phyloP scores from a whole-genome alignment of 805 yeast genomes.

The Candida stauntonica region DNA sequence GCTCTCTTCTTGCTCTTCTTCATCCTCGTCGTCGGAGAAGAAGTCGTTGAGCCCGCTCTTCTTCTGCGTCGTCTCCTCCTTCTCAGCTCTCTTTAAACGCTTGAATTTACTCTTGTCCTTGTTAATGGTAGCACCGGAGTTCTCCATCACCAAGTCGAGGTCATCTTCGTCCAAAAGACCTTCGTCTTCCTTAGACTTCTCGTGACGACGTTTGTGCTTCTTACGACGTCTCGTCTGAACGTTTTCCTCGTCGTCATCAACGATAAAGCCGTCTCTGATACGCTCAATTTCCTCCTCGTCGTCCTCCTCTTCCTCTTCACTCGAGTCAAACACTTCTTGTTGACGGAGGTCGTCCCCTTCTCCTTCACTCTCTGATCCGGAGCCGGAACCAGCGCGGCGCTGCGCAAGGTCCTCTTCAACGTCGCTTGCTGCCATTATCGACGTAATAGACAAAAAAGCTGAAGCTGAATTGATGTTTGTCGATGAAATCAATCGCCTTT shows the following conservation, averaged over 20 bases:
- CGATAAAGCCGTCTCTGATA: conserved; percentile 89
- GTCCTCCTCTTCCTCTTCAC: conserved; percentile 88
- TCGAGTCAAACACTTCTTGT: conserved; percentile 52
- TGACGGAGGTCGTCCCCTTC: conserved; percentile 40
- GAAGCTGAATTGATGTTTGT: too few relatives aligned
- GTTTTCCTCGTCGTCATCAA: conserved; percentile 82
- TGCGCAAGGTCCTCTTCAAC: conserved; percentile 6
- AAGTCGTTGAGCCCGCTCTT: conserved; percentile 35
- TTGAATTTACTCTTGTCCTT: conserved; percentile 53
- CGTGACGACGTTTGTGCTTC: conserved; percentile 33
- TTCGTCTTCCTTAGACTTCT: conserved; percentile 43
- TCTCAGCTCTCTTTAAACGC: conserved; percentile 75
- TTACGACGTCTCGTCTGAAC: conserved; percentile 39
- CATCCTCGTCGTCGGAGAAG: conserved; percentile 39
- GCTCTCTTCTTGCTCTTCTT: conserved; percentile 15
- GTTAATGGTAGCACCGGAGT: conserved; percentile 61
- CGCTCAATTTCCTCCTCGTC: conserved; percentile 85
- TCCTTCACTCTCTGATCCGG: conserved; percentile 20
- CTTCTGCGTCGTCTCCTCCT: conserved; percentile 36
- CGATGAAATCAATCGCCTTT: too few relatives aligned
- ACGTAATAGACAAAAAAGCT: too few relatives aligned
- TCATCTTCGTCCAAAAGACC: conserved; percentile 92
- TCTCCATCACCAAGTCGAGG: conserved; percentile 84
- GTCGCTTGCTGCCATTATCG: conserved; percentile 21
- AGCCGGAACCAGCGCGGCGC: conserved; percentile 1